Percentiles rank a stretch among this genome's conserved stretches.
Conservation (phyloP, 352 stramenopile genomes). For the Globisporangium apiculatum region DNA sequence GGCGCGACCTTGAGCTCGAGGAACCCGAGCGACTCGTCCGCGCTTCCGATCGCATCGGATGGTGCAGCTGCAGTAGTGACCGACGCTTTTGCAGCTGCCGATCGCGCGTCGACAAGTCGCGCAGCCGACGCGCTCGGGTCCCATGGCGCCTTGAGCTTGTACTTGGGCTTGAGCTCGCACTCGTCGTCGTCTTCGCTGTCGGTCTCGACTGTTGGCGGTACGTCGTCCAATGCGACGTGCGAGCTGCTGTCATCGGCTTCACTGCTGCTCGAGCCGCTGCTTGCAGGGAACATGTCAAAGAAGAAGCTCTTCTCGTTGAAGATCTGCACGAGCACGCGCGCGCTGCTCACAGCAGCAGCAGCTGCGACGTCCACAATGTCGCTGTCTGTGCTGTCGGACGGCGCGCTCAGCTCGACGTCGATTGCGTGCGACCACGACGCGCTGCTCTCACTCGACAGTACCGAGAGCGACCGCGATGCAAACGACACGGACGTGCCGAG, state of each 20-base stretch:
- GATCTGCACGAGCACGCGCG: conserved; percentile 33
- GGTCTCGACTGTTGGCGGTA: conserved; percentile 1
- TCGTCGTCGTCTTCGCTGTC: conserved; percentile 27
- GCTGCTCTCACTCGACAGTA: conserved; percentile 16
- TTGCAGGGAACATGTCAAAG: conserved; percentile 75
- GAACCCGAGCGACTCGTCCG: conserved; percentile 44
- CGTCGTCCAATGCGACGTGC: not conserved
- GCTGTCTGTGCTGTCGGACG: conserved; percentile 6
- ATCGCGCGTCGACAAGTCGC: not conserved
- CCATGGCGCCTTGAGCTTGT: not conserved
- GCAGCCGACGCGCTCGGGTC: not conserved
- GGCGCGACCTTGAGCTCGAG: conserved; percentile 40
- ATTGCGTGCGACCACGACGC: conserved; percentile 40
- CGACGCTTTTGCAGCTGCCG: not conserved
- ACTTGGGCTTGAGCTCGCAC: not conserved
- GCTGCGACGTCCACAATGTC: conserved; percentile 6
- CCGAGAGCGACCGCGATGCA: conserved; percentile 11
- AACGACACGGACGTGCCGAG: not conserved
- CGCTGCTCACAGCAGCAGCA: not conserved
- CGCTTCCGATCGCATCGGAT: conserved; percentile 5
- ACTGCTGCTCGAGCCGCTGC: conserved; percentile 10
- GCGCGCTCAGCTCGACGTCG: conserved; percentile 21
- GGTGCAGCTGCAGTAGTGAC: not conserved
- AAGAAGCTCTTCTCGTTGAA: conserved; percentile 78
- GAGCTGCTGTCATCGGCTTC: not conserved